These are phyloP conservation scores for Dimargaris cristalligena DNA, from an alignment of 192 early-diverging fungal genomes.

Conservation along the genomic window DNA sequence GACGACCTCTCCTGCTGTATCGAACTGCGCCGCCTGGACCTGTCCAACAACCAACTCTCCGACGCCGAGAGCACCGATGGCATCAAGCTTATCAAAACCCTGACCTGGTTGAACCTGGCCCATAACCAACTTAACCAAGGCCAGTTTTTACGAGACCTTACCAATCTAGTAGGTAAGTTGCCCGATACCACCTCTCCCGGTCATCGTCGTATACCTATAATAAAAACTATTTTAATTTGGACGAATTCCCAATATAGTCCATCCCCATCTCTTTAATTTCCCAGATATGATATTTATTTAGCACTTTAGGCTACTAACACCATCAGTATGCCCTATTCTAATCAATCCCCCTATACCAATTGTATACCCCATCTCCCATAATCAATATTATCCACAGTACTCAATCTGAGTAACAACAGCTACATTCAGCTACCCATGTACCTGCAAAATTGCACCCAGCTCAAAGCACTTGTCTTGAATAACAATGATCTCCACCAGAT, in stretches of 20 bases:
- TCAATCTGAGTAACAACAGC: constrained; percentile 55
- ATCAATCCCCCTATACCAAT: not conserved
- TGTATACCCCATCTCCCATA: not conserved
- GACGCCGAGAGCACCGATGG: constrained; percentile 33
- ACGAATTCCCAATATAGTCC: not conserved
- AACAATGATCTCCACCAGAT: constrained; percentile 51
- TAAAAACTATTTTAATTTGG: not conserved
- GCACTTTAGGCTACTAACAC: not conserved
- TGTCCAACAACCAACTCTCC: constrained; percentile 36
- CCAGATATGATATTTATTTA: not conserved
- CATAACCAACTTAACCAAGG: constrained; percentile 41
- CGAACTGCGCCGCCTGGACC: constrained; percentile 39
- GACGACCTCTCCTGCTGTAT: constrained; percentile 49
- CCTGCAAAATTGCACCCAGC: constrained; percentile 30
- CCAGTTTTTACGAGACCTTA: constrained; percentile 34
- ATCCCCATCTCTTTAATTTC: not conserved
- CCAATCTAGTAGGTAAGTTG: constrained; percentile 37
- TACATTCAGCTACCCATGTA: constrained; percentile 38
- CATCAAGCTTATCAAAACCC: constrained; percentile 27
- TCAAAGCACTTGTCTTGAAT: constrained; percentile 67
- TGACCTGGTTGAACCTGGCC: constrained; percentile 49
- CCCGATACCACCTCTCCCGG: too few species aligned
- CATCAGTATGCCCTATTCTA: not conserved
- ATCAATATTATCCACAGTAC: constrained; percentile 26
- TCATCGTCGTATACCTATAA: not conserved